phyloP scores from a whole-genome alignment of 2,329 filamentous ascomycete species.

The Verticillium nubilum region DNA sequence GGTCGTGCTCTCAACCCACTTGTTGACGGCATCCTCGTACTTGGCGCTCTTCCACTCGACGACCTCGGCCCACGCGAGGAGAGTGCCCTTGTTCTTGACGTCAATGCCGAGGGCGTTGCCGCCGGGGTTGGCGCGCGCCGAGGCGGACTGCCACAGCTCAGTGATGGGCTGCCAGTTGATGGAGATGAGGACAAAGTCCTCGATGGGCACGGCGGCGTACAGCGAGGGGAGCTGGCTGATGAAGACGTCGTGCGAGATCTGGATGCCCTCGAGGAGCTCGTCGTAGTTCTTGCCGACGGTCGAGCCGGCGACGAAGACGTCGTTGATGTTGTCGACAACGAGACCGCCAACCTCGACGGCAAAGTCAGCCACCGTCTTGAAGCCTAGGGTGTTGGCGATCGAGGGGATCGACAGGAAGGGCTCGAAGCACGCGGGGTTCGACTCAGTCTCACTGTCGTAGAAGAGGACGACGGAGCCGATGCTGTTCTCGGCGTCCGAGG shows the following conservation, averaged over 20 bases:
- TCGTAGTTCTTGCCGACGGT: constrained; percentile 17
- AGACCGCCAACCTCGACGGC: constrained; percentile 22
- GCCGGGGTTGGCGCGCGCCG: constrained; percentile 16
- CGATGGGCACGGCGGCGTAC: constrained; percentile 12
- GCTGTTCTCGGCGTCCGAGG: constrained; percentile 14
- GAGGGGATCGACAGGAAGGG: constrained; percentile 27
- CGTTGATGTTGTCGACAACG: constrained; percentile 27
- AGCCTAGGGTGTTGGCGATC: constrained; percentile 23
- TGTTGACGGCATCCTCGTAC: constrained; percentile 20
- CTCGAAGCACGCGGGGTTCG: constrained; percentile 25
- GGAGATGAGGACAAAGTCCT: constrained; percentile 12
- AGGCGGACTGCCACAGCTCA: constrained; percentile 18
- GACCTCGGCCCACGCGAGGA: constrained; percentile 17
- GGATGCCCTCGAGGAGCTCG: constrained; percentile 13
- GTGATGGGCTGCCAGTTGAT: constrained; percentile 27
- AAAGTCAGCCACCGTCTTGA: constrained; percentile 28
- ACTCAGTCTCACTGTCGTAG: constrained; percentile 25
- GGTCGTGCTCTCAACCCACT: constrained; percentile 13
- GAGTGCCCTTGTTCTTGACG: constrained; percentile 16
- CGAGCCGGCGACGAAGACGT: constrained; percentile 28
- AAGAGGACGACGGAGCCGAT: constrained; percentile 29
- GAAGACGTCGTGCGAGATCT: constrained; percentile 17
- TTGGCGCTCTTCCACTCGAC: constrained; percentile 16
- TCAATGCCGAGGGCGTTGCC: constrained; percentile 30
- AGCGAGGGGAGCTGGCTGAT: constrained; percentile 13